Conservation (phyloP, 1,139 yeast species). For the Geotrichum europaeum region DNA sequence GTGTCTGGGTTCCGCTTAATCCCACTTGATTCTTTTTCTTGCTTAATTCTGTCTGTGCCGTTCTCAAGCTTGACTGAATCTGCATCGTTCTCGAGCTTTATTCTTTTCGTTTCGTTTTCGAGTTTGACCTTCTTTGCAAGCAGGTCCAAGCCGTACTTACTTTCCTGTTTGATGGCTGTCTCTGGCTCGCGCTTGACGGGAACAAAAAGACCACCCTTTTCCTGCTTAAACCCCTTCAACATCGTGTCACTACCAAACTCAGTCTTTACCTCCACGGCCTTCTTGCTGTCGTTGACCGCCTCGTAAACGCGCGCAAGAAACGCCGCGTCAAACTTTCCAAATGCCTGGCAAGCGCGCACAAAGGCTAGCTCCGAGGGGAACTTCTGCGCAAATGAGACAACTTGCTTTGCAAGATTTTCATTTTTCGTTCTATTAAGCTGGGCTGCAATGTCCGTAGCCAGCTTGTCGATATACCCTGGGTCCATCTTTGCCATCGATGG, state of each 20-base stretch:
- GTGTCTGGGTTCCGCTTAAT: slow-evolving; percentile 2
- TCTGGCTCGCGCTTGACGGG: slow-evolving; percentile 9
- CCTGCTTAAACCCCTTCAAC: background rate
- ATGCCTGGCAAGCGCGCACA: slow-evolving; percentile 28
- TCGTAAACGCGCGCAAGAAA: slow-evolving; percentile 26
- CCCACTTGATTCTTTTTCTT: background rate
- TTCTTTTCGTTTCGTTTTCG: slow-evolving; percentile 3
- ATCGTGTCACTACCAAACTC: slow-evolving; percentile 2
- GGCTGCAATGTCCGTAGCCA: slow-evolving; percentile 25
- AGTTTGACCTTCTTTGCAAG: slow-evolving; percentile 15
- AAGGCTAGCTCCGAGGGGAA: slow-evolving; percentile 23
- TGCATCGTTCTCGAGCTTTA: slow-evolving; percentile 6
- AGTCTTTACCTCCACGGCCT: slow-evolving; percentile 1
- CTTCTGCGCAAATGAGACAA: slow-evolving; percentile 25
- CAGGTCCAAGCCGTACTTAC: slow-evolving; percentile 10
- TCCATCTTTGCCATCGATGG: slow-evolving; percentile 1
- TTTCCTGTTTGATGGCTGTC: slow-evolving; percentile 4
- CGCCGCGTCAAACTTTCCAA: slow-evolving; percentile 28
- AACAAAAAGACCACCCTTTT: slow-evolving; percentile 9
- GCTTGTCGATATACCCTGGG: slow-evolving; percentile 17
- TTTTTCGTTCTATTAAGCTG: slow-evolving; percentile 28
- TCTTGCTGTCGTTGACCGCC: slow-evolving; percentile 2
- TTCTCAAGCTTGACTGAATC: background rate
- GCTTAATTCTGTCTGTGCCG: background rate
- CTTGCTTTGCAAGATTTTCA: slow-evolving; percentile 24